Percentiles rank a stretch among this genome's conserved stretches.
Conservation (phyloP, 1,284 basidiomycete species). For the Cryptococcus hybrid region DNA sequence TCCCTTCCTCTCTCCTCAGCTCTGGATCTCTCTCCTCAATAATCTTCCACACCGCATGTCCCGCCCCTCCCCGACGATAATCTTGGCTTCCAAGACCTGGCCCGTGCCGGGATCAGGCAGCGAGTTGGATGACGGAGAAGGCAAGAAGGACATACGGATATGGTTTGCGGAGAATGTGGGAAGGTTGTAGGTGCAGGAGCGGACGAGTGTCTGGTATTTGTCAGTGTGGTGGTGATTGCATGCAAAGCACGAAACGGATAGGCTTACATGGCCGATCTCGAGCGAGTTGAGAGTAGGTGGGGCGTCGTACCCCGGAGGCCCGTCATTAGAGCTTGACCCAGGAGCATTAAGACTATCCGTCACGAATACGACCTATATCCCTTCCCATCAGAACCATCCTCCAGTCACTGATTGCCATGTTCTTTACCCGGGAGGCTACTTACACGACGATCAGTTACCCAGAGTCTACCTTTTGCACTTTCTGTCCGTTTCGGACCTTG, state of each 20-base stretch:
- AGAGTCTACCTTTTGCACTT: slow-evolving; percentile 29
- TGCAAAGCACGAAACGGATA: neutral
- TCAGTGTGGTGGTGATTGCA: neutral
- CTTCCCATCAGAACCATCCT: neutral
- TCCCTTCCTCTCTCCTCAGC: slow-evolving; percentile 19
- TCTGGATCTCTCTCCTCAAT: slow-evolving; percentile 37
- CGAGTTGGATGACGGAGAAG: slow-evolving; percentile 15
- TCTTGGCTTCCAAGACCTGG: slow-evolving; percentile 28
- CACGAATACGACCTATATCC: slow-evolving; percentile 27
- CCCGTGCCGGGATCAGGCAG: slow-evolving; percentile 38
- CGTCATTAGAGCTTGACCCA: neutral
- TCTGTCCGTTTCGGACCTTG: slow-evolving; percentile 42
- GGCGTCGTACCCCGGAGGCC: slow-evolving; percentile 13
- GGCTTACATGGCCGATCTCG: slow-evolving; percentile 37
- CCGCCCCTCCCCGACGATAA: slow-evolving; percentile 34
- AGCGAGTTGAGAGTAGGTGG: slow-evolving; percentile 26
- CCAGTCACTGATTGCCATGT: neutral
- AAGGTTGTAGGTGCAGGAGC: slow-evolving; percentile 34
- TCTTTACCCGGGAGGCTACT: slow-evolving; percentile 5
- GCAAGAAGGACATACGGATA: slow-evolving; percentile 34
- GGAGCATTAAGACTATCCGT: slow-evolving; percentile 12
- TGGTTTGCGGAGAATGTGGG: slow-evolving; percentile 42
- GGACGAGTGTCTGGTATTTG: slow-evolving; percentile 13
- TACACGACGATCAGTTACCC: slow-evolving; percentile 43
- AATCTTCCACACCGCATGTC: slow-evolving; percentile 42